A percentile compares a stretch with the other conserved stretches of the same genome.
phyloP scores from a whole-genome alignment of 2,329 filamentous ascomycete species.

The Trichoderma pleuroti region DNA sequence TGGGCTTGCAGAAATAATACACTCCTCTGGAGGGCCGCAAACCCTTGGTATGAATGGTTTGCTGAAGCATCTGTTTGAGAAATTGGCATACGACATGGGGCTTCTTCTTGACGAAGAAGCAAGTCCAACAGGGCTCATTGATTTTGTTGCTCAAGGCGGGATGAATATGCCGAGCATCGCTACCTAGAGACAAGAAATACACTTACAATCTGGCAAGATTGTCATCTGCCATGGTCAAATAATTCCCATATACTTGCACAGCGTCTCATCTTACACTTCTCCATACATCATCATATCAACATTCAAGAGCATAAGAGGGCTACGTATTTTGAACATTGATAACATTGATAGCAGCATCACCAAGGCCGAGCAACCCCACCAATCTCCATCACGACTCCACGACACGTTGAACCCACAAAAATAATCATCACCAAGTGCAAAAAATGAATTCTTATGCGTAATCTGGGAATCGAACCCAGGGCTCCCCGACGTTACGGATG shows the following conservation, averaged over 20 bases:
- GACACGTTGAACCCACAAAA: not conserved
- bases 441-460: constrained; percentile 22
- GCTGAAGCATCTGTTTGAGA: not conserved
- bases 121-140: not conserved
- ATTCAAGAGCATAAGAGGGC: not conserved
- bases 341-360: not conserved
- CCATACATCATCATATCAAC: not conserved
- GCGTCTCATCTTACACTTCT: not conserved
- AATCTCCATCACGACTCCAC: not conserved
- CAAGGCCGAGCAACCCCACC: not conserved
- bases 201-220: not conserved
- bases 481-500: constrained; percentile 32
- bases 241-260: not conserved
- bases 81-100: not conserved
- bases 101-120: not conserved
- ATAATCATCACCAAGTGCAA: not conserved
- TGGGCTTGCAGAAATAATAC: not conserved
- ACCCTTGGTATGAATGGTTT: not conserved
- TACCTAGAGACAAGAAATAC: not conserved
- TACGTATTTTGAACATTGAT: not conserved
- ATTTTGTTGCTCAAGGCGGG: not conserved
- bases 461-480: constrained; percentile 35
- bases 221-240: too few relatives aligned
- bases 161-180: not conserved
- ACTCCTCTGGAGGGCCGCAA: not conserved